phyloP scores from a whole-genome alignment of 2,329 filamentous ascomycete species.

The Epichloe glyceriae region DNA sequence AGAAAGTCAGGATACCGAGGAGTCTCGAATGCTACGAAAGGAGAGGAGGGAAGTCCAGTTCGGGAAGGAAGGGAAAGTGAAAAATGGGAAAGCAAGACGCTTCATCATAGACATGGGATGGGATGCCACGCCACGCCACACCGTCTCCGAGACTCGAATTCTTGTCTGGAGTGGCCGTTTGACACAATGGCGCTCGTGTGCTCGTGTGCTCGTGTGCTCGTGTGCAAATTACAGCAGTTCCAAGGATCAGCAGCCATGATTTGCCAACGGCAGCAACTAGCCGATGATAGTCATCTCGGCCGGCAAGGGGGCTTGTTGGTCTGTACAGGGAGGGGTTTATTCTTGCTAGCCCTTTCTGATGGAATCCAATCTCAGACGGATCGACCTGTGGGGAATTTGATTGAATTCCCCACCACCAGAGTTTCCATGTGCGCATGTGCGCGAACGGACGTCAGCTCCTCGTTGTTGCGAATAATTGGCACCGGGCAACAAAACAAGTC shows the following conservation, averaged over 20 bases:
- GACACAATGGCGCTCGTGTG: neutral
- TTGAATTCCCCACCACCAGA: neutral
- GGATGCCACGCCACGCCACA: neutral
- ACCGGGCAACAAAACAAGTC: neutral
- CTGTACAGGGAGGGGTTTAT: neutral
- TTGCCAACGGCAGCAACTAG: constrained; percentile 1
- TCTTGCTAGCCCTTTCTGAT: neutral
- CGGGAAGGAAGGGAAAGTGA: neutral
- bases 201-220: neutral
- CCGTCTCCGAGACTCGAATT: neutral
- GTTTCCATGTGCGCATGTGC: too few relatives aligned
- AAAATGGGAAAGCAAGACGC: neutral
- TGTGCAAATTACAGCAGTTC: constrained; percentile 5
- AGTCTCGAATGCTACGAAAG: neutral
- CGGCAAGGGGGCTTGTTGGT: constrained; percentile 3
- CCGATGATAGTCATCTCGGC: neutral
- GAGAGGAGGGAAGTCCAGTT: neutral
- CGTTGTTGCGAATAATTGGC: neutral
- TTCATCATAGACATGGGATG: neutral
- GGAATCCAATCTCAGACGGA: neutral
- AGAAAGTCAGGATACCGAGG: neutral
- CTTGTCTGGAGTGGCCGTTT: neutral
- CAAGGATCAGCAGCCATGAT: constrained; percentile 1
- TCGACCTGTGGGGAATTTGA: neutral
- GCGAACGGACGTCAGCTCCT: neutral